Conservation (phyloP, 2,329 filamentous ascomycete genomes). For the Aspergillus puulaauensis region DNA sequence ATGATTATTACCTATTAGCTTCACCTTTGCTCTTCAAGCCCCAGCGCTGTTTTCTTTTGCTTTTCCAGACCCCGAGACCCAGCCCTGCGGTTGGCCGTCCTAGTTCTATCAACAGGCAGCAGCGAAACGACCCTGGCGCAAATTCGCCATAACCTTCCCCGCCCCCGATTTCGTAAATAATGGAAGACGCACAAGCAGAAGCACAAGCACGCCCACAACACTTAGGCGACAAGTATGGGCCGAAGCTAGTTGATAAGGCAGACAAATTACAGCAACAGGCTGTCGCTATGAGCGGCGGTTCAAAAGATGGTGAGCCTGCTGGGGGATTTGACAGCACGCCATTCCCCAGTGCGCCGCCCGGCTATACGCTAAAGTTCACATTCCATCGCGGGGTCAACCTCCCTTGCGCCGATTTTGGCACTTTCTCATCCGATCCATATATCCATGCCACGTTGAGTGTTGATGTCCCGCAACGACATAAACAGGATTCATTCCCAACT, state of each 20-base stretch:
- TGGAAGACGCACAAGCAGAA: slow-evolving; percentile 20
- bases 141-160: background rate
- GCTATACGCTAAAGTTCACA: slow-evolving; percentile 81
- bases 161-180: background rate
- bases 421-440: slow-evolving; percentile 80
- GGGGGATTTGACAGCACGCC: slow-evolving; percentile 81
- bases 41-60: background rate
- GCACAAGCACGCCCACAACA: slow-evolving; percentile 22
- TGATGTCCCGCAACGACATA: slow-evolving; percentile 71
- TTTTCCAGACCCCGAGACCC: background rate
- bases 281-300: slow-evolving; percentile 23
- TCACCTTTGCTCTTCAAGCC: background rate
- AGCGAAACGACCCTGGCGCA: slow-evolving; percentile 1
- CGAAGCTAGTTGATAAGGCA: slow-evolving; percentile 40
- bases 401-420: slow-evolving; percentile 75
- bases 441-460: slow-evolving; percentile 74
- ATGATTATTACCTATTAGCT: background rate
- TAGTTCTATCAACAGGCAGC: slow-evolving; percentile 6
- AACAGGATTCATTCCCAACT: slow-evolving; percentile 75
- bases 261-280: slow-evolving; percentile 40
- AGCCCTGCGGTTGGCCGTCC: background rate
- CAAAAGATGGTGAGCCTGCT: slow-evolving; percentile 50
- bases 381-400: slow-evolving; percentile 80
- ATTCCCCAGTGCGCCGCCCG: slow-evolving; percentile 69
- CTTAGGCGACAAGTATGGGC: slow-evolving; percentile 34